Base-by-base conservation (phyloP, 768 basidiomycete genomes). In the Podaxis sp. region DNA sequence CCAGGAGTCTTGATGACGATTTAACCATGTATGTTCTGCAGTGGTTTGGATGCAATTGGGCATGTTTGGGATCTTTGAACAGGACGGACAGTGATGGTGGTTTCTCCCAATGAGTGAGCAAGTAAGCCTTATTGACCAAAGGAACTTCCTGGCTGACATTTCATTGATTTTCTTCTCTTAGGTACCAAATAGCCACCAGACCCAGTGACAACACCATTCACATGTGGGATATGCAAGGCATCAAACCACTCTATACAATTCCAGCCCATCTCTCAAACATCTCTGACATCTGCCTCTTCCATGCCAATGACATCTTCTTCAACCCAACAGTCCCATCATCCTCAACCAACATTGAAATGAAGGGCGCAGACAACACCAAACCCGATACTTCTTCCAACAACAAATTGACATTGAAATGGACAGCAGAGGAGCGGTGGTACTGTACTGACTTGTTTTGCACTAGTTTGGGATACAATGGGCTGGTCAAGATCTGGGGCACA, bases 21-120 rank as follows among this genome's bases (percentile, higher is more conserved):
- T n/a, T 46, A 22, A 3, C 13, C 30, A 51, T 60, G 50, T 36
- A 15, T 60, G 30, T 60, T 22, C 15, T 67, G n/a, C n/a, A 98
- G 96, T 37, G 97, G 97, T 22, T 83, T 99, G 24, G 97, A 99
- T 70, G 96, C 95, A 1, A 95, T 99, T 69, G 97, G 95, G 0
- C 88, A 97, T 36, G 91, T 99, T 3, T 99, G 97, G 97, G 97
- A 99, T 75, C 73, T 96, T 20, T 85, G 97, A 53, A 96, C 95
- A 13, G 97, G 97, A 7, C 81, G 93, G 69, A 97, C 96, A 1
- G 95, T 95, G 0, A 97, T 98, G 95, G 95, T 99, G 59, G 99
- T 99, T 76, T 95, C 95, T 33, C 96, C 96, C 4, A 98, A 96
- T 69, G 95, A 96, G 95, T n/a, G n/a, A n/a, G n/a, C n/a, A n/a